Conservation (phyloP, 2,329 filamentous ascomycete genomes). For the Diatrype stigma region DNA sequence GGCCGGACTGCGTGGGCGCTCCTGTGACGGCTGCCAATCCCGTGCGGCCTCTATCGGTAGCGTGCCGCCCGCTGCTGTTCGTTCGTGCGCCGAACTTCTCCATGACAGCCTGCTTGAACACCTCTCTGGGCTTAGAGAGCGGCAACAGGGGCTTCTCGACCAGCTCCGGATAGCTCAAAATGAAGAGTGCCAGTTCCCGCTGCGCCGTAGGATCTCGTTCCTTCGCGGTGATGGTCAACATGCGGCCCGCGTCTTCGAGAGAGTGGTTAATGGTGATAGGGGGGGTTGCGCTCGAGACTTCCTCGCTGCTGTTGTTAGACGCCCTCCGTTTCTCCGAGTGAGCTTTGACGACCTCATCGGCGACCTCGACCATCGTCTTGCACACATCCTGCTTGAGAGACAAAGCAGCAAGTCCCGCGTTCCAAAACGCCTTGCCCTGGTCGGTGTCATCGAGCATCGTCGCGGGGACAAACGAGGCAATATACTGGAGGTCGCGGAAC, state of each 20-base stretch:
- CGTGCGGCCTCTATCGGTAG: constrained; percentile 24
- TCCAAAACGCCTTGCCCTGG: constrained; percentile 78
- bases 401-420: constrained; percentile 83
- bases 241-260: constrained; percentile 76
- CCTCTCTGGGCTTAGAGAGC: constrained; percentile 77
- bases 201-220: constrained; percentile 87
- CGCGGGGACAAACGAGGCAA: constrained; percentile 61
- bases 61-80: constrained; percentile 29
- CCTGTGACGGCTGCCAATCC: constrained; percentile 23
- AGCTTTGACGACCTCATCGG: constrained; percentile 63
- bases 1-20: constrained; percentile 19
- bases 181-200: constrained; percentile 88
- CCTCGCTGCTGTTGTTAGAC: constrained; percentile 30
- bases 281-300: constrained; percentile 38
- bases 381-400: constrained; percentile 84
- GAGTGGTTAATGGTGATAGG: constrained; percentile 52
- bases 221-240: constrained; percentile 91
- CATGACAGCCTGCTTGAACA: constrained; percentile 86
- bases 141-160: constrained; percentile 77
- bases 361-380: constrained; percentile 74
- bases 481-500: constrained; percentile 77
- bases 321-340: constrained; percentile 61
- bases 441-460: constrained; percentile 59
- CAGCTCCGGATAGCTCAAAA: constrained; percentile 85
- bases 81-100: constrained; percentile 54